These are phyloP conservation scores for Liriodendron chinense DNA, from an alignment of 164 flowering plant genomes.

Conservation along the genomic window DNA sequence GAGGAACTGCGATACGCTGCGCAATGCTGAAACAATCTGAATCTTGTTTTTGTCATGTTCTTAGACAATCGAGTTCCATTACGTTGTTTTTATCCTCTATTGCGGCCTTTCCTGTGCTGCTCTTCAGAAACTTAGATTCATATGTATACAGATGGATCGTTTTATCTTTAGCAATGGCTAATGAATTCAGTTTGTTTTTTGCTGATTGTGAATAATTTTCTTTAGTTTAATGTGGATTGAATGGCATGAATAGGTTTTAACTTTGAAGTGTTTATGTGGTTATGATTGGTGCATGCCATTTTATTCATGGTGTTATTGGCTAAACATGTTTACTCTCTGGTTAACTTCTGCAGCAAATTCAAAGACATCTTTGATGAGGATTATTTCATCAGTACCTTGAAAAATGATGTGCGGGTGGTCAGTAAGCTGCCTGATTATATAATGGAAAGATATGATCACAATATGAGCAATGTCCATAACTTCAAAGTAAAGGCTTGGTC, in stretches of 20 bases:
- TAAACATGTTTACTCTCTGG: neutral
- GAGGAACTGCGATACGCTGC: too few relatives aligned
- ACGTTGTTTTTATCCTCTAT: too few relatives aligned
- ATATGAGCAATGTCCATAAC: slow-evolving; percentile 76
- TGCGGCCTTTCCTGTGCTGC: too few relatives aligned
- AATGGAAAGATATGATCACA: slow-evolving; percentile 83
- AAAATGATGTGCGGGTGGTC: slow-evolving; percentile 71
- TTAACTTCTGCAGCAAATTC: slow-evolving; percentile 64
- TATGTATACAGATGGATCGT: too few relatives aligned
- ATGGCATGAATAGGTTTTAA: neutral
- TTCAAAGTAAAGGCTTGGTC: slow-evolving; percentile 91
- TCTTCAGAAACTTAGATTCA: too few relatives aligned
- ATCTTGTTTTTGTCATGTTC: too few relatives aligned
- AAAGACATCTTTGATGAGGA: slow-evolving; percentile 84
- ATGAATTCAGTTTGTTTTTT: neutral
- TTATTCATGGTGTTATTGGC: neutral
- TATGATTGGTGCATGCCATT: neutral
- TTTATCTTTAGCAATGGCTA: too few relatives aligned
- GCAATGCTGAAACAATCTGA: too few relatives aligned
- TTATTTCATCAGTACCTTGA: slow-evolving; percentile 53
- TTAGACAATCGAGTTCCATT: too few relatives aligned
- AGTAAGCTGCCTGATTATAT: slow-evolving; percentile 54
- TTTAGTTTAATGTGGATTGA: too few relatives aligned
- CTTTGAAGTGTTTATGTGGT: neutral
- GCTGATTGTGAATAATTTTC: too few relatives aligned